Base-by-base conservation (phyloP, 2,329 filamentous ascomycete species). In the Orbilia blumenaviensis region DNA sequence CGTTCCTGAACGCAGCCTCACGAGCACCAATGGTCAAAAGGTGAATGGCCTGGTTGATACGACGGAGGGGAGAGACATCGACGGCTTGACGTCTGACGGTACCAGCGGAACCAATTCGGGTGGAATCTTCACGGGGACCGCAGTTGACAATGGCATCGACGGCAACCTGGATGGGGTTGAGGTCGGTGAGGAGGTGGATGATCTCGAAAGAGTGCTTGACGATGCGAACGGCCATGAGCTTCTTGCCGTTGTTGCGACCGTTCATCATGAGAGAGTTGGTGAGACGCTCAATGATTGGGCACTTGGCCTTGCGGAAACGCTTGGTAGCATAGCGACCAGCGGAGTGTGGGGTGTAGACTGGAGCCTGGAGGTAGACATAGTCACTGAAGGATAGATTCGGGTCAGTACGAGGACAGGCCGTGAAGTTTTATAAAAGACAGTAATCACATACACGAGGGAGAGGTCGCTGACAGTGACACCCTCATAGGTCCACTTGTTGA, bases 211-310 rank as follows among this genome's bases (percentile, higher is more conserved):
- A 87, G 89, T 99, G 95, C 82, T 94, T 94, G 83, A 99, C 94
- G 82, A 99, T 99, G 87, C 95, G 93, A 86, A 98, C 94, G 84
- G 95, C 96, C 94, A 96, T 97, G 85, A 98, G 91, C 93, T 99
- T 99, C 92, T 99, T 99, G 87, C 95, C 95, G 92, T 97, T 99
- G 92, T 99, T 99, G 88, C 95, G 95, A 87, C 95, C 95, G 91
- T 99, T 97, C 94, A 98, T 98, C 96, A 99, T 99, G 85, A 99
- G 91, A 78, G 95, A 98, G 92, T 99, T 99, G 89, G 95, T 99
- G 83, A 99, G 91, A 86, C 95, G 94, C 92, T 99, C 95, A 85
- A 99, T 97, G 91, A 99, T 98, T 83, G 95, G 95, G 92, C 95
- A 99, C 90, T 98, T 96, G 85, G 96, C 95, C 91, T 99, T 99